phyloP scores from a whole-genome alignment of 768 basidiomycete species.

The Lentinula detonsa region DNA sequence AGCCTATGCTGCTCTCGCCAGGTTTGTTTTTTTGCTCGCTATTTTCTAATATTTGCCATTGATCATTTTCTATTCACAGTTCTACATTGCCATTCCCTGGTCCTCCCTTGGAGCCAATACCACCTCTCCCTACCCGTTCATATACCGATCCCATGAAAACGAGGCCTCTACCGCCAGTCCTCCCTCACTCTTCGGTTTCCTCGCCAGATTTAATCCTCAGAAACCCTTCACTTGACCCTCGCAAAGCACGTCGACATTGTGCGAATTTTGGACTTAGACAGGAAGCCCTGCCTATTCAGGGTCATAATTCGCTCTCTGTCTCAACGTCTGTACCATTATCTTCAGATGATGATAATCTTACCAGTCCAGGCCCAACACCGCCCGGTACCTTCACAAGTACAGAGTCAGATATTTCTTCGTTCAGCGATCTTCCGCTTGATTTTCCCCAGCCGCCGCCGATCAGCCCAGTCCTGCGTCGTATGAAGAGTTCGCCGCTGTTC shows the following conservation, averaged over 20 bases:
- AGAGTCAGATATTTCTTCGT: conserved; percentile 30
- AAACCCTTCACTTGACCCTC: conserved; percentile 20
- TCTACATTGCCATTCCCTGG: not conserved
- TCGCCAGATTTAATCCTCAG: conserved; percentile 3
- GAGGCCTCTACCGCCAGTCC: not conserved
- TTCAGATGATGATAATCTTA: conserved; percentile 9
- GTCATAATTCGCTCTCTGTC: not conserved
- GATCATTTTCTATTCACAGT: not conserved
- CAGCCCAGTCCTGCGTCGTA: conserved; percentile 32
- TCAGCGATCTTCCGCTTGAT: conserved; percentile 27
- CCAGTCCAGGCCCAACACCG: conserved; percentile 22
- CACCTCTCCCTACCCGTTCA: not conserved
- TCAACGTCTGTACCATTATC: conserved; percentile 9
- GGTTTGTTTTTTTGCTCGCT: not conserved
- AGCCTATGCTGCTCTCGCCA: not conserved
- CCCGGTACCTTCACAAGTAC: conserved; percentile 21
- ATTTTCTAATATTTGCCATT: not conserved
- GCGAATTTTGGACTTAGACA: conserved; percentile 24
- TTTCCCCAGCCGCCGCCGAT: conserved; percentile 37
- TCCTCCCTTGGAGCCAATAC: conserved; percentile 3
- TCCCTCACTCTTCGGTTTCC: not conserved
- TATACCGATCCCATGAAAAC: not conserved
- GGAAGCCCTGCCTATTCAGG: not conserved
- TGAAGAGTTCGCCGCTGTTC: conserved; percentile 40
- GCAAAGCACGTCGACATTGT: conserved; percentile 23